phyloP scores from a whole-genome alignment of 1,139 yeast species.

The Candida sanyaensis region DNA sequence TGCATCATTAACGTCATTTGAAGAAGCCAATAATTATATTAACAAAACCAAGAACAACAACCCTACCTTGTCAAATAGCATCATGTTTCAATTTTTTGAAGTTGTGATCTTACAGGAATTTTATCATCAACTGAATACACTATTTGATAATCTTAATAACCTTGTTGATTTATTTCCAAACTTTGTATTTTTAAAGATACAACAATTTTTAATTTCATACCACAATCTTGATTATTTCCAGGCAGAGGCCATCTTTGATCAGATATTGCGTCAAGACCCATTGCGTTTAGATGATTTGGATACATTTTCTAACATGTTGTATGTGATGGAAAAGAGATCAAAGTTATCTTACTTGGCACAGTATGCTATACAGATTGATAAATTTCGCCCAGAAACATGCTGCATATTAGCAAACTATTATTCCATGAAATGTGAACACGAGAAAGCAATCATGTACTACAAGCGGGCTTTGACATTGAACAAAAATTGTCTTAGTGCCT shows the following conservation, averaged over 20 bases:
- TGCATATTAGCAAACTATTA: constrained; percentile 93
- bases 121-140: constrained; percentile 61
- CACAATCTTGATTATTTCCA: constrained; percentile 78
- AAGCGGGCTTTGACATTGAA: constrained; percentile 84
- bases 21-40: constrained; percentile 57
- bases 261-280: constrained; percentile 75
- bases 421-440: constrained; percentile 90
- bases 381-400: constrained; percentile 92
- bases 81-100: constrained; percentile 71
- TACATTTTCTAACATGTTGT: constrained; percentile 87
- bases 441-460: constrained; percentile 90
- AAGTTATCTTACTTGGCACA: constrained; percentile 88
- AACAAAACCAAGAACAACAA: constrained; percentile 30
- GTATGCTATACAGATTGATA: constrained; percentile 78
- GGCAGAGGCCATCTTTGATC: constrained; percentile 80
- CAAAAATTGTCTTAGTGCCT: constrained; percentile 82
- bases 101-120: constrained; percentile 78
- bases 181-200: constrained; percentile 74
- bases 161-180: constrained; percentile 61
- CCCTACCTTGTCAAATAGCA: constrained; percentile 21
- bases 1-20: constrained; percentile 61
- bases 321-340: constrained; percentile 88
- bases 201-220: constrained; percentile 77
- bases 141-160: constrained; percentile 50
- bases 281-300: constrained; percentile 88